These are phyloP conservation scores for Camelina laxa DNA, from an alignment of 345 rosid species.

Conservation along the genomic window DNA sequence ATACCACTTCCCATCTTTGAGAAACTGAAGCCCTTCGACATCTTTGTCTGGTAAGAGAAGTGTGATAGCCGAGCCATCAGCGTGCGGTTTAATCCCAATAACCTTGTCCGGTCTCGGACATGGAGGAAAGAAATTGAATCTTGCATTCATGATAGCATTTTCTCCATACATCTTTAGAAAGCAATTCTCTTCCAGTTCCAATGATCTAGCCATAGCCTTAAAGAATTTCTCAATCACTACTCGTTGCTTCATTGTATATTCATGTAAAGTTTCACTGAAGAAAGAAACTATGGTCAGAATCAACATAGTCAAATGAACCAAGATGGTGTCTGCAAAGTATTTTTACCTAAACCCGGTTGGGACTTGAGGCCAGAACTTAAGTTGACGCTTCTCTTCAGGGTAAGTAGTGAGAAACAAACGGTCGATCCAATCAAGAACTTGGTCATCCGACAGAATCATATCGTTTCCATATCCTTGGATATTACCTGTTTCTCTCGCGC, in stretches of 20 bases:
- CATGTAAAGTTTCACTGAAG: slow-evolving; percentile 47
- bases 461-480: slow-evolving; percentile 80
- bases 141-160: slow-evolving; percentile 43
- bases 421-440: slow-evolving; percentile 76
- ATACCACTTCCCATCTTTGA: slow-evolving; percentile 56
- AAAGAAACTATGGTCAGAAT: not conserved
- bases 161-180: slow-evolving; percentile 56
- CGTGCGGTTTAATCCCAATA: slow-evolving; percentile 61
- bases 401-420: slow-evolving; percentile 54
- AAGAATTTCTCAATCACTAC: slow-evolving; percentile 41
- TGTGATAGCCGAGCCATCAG: slow-evolving; percentile 67
- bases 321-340: not conserved
- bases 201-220: slow-evolving; percentile 58
- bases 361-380: slow-evolving; percentile 61
- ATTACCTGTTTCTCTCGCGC: slow-evolving; percentile 52
- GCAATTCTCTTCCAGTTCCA: slow-evolving; percentile 52
- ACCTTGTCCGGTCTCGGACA: slow-evolving; percentile 60
- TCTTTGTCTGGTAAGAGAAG: slow-evolving; percentile 57
- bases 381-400: slow-evolving; percentile 53
- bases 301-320: slow-evolving; percentile 11
- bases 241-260: slow-evolving; percentile 42
- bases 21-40: slow-evolving; percentile 57
- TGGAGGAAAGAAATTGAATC: slow-evolving; percentile 66
- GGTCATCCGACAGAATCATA: slow-evolving; percentile 58
- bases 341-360: slow-evolving; percentile 59